phyloP scores from a whole-genome alignment of 2,329 filamentous ascomycete species.

The Podosphaera leucotricha region DNA sequence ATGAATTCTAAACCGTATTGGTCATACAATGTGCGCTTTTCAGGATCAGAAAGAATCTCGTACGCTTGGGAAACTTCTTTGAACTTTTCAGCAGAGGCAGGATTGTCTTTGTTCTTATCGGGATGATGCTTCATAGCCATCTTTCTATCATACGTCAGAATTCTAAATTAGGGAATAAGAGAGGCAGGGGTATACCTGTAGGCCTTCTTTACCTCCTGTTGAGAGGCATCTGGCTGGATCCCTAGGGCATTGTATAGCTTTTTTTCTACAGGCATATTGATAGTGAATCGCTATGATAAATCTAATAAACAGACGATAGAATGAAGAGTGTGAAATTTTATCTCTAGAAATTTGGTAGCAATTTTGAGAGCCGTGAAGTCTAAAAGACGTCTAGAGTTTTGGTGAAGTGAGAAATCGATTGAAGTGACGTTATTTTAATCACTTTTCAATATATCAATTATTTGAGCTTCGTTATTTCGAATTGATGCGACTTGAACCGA shows the following conservation, averaged over 20 bases:
- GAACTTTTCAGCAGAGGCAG: conserved; percentile 73
- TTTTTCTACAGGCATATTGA: conserved; percentile 72
- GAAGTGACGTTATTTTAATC: no score
- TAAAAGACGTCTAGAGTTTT: no score
- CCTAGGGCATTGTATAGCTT: conserved; percentile 79
- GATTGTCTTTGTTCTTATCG: conserved; percentile 92
- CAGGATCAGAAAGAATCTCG: conserved; percentile 89
- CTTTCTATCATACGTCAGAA: conserved; percentile 32
- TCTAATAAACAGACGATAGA: no score
- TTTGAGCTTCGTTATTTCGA: no score
- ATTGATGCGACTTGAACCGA: background rate
- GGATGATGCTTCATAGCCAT: conserved; percentile 79
- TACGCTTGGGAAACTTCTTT: conserved; percentile 96
- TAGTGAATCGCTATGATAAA: background rate
- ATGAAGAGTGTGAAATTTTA: no score
- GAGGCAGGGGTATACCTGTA: conserved; percentile 40
- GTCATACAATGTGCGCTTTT: conserved; percentile 91
- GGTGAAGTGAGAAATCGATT: no score
- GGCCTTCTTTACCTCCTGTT: conserved; percentile 94
- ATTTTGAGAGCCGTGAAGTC: no score
- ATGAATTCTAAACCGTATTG: conserved; percentile 87
- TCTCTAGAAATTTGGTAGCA: no score
- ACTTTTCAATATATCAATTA: no score
- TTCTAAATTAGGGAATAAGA: background rate
- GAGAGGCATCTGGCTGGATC: conserved; percentile 55